These are phyloP conservation scores for Thelephora terrestris DNA, from an alignment of 1,284 basidiomycete species.

Conservation along the genomic window DNA sequence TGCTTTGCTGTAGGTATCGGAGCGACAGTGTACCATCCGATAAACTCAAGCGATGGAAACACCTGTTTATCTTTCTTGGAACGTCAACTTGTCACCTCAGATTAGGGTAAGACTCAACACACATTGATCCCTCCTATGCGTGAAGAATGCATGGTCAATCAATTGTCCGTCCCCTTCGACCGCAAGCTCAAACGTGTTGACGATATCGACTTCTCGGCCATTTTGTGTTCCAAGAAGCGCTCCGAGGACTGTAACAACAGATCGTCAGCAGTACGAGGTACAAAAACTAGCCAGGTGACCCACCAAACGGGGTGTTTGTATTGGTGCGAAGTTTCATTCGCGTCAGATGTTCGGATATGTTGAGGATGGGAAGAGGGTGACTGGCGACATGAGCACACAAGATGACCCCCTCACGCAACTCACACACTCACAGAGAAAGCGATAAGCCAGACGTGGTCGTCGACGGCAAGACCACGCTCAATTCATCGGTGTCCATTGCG, in stretches of 20 bases:
- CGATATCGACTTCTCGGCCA: slow-evolving; percentile 91
- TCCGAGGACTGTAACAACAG: slow-evolving; percentile 60
- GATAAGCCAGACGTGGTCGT: slow-evolving; percentile 60
- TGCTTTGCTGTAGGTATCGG: slow-evolving; percentile 61
- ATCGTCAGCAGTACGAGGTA: not conserved
- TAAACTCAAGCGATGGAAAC: slow-evolving; percentile 91
- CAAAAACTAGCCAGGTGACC: slow-evolving; percentile 11
- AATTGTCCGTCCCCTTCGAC: slow-evolving; percentile 40
- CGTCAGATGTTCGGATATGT: slow-evolving; percentile 93
- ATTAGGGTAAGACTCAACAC: slow-evolving; percentile 17
- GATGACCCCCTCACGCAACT: not conserved
- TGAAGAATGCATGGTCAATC: slow-evolving; percentile 77
- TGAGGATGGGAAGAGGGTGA: slow-evolving; percentile 93
- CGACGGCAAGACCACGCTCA: slow-evolving; percentile 60
- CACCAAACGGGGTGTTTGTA: slow-evolving; percentile 55
- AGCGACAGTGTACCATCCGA: slow-evolving; percentile 95
- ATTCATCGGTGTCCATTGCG: slow-evolving; percentile 70
- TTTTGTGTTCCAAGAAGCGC: slow-evolving; percentile 91
- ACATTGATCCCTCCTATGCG: slow-evolving; percentile 87
- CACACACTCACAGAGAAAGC: slow-evolving; percentile 50
- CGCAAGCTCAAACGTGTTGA: slow-evolving; percentile 91
- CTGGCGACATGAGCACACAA: slow-evolving; percentile 29
- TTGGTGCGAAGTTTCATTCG: slow-evolving; percentile 70
- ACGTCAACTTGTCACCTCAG: not conserved
- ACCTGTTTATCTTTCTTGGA: slow-evolving; percentile 80